A percentile compares a stretch with the other conserved stretches of the same genome.
These are phyloP conservation scores for Phellinidium pouzarii DNA, from an alignment of 1,284 basidiomycete genomes.

Conservation along the genomic window DNA sequence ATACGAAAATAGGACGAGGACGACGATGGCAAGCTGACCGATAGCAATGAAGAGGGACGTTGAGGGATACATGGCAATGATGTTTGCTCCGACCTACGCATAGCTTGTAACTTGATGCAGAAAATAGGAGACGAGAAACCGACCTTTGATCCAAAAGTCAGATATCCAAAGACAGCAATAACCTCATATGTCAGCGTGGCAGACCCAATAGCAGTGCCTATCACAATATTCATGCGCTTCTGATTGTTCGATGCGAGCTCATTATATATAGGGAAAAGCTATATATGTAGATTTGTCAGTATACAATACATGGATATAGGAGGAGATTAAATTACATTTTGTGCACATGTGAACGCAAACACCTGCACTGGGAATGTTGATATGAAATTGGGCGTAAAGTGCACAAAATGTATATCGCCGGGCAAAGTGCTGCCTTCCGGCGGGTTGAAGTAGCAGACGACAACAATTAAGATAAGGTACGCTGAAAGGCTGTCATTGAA, in stretches of 20 bases:
- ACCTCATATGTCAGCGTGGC: constrained; percentile 77
- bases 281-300: constrained; percentile 2
- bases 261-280: constrained; percentile 93
- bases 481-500: constrained; percentile 33
- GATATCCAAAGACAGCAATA: constrained; percentile 84
- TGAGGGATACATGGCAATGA: constrained; percentile 94
- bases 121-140: constrained; percentile 16
- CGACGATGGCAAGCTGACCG: constrained; percentile 89
- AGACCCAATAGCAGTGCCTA: constrained; percentile 79
- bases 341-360: constrained; percentile 88
- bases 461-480: constrained; percentile 70
- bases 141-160: constrained; percentile 89
- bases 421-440: constrained; percentile 48
- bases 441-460: constrained; percentile 69
- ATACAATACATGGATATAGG: constrained; percentile 2
- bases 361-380: constrained; percentile 92
- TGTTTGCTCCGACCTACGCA: constrained; percentile 76
- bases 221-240: constrained; percentile 79
- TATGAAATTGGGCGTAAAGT: constrained; percentile 73
- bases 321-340: constrained; percentile 59
- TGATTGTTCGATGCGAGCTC: constrained; percentile 84
- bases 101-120: constrained; percentile 4
- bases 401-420: constrained; percentile 65
- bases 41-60: constrained; percentile 89
- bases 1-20: constrained; percentile 87